A percentile compares a stretch with the other conserved stretches of the same genome.
These are phyloP conservation scores for Podaxis sp. DNA, from an alignment of 768 basidiomycete species.

Conservation along the genomic window DNA sequence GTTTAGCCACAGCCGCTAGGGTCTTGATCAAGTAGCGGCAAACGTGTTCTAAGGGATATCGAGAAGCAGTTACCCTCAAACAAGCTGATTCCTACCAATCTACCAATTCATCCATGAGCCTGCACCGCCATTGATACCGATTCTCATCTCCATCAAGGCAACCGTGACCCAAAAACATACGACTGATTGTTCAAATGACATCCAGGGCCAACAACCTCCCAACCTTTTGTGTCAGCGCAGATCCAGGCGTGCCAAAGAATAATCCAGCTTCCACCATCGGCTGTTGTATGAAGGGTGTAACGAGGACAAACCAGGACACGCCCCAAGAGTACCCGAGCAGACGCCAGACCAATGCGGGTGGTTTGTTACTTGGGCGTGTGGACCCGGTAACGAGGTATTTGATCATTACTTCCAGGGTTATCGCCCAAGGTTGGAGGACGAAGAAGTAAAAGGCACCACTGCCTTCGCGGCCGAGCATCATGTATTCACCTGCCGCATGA, in stretches of 20 bases:
- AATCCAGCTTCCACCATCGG: slow-evolving; percentile 13
- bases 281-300: slow-evolving; percentile 11
- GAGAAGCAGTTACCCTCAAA: background rate
- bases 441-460: slow-evolving; percentile 27
- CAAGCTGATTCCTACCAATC: background rate
- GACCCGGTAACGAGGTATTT: slow-evolving; percentile 16
- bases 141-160: background rate
- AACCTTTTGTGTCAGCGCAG: background rate
- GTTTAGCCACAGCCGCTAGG: background rate
- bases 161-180: background rate
- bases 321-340: slow-evolving; percentile 15
- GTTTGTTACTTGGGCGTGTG: background rate
- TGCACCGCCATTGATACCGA: background rate
- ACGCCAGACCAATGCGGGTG: slow-evolving; percentile 1
- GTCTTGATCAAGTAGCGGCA: background rate
- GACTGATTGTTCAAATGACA: background rate
- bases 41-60: background rate
- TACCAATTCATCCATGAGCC: background rate
- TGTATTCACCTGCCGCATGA: slow-evolving; percentile 28
- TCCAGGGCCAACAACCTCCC: slow-evolving; percentile 4
- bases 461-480: slow-evolving; percentile 20
- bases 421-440: slow-evolving; percentile 27
- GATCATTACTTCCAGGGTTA: slow-evolving; percentile 25
- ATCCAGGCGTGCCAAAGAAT: background rate
- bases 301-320: slow-evolving; percentile 11